phyloP scores from a whole-genome alignment of 192 early-diverging fungal species.

The Gonapodya prolifera region DNA sequence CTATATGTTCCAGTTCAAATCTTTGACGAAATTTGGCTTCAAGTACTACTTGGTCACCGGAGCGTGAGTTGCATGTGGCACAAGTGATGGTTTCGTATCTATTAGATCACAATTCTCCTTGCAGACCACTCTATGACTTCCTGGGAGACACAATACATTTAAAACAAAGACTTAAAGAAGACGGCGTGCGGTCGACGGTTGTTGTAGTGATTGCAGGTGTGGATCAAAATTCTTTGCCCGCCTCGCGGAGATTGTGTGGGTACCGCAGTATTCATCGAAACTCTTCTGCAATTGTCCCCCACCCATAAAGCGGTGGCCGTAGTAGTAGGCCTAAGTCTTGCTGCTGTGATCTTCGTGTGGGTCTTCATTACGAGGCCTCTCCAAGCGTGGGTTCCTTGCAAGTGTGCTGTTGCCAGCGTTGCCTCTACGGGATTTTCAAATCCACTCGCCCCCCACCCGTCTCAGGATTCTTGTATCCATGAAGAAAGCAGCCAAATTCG shows the following conservation, averaged over 20 bases:
- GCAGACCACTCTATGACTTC: not conserved
- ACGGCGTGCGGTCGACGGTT: not conserved
- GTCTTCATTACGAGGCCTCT: not conserved
- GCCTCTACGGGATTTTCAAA: not conserved
- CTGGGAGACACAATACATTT: not conserved
- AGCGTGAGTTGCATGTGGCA: not conserved
- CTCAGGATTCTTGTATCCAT: not conserved
- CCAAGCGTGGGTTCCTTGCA: not conserved
- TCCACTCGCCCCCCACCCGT: not conserved
- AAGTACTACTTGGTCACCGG: not conserved
- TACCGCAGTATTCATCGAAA: not conserved
- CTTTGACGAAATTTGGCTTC: not conserved
- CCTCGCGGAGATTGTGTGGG: not conserved
- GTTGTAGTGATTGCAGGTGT: not conserved
- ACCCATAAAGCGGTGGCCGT: not conserved
- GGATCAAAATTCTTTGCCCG: not conserved
- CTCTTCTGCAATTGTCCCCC: not conserved
- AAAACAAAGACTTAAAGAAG: not conserved
- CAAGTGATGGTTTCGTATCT: not conserved
- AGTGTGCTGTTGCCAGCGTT: not conserved
- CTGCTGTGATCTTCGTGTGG: not conserved
- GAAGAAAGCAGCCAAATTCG: not conserved
- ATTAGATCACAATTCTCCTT: not conserved
- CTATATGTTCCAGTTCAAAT: not conserved
- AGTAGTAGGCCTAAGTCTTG: not conserved